Percentiles rank a stretch among this genome's conserved stretches.
Conservation (phyloP, 208 protist genomes). For the Crithidia brevicula region DNA sequence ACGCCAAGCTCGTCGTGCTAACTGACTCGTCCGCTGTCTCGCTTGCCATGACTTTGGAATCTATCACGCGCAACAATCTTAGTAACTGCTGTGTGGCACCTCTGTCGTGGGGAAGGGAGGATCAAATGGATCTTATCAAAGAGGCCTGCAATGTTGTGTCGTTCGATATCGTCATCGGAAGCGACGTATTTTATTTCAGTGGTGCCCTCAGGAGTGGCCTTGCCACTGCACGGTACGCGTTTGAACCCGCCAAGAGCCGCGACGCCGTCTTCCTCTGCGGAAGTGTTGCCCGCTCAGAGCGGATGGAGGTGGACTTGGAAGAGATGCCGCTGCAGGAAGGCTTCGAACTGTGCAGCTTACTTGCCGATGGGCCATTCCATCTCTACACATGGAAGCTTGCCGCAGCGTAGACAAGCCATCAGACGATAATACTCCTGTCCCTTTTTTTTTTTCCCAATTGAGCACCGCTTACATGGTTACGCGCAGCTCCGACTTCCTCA, state of each 20-base stretch:
- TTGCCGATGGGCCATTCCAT: constrained; percentile 29
- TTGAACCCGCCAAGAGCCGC: constrained; percentile 9
- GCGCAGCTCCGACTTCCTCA: too few species aligned
- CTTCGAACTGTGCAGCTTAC: constrained; percentile 24
- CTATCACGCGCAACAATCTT: constrained; percentile 9
- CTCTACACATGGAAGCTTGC: constrained; percentile 41
- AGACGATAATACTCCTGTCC: background rate
- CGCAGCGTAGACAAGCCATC: background rate
- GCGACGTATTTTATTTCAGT: constrained; percentile 75
- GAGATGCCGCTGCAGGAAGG: constrained; percentile 33
- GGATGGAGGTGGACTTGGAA: constrained; percentile 63
- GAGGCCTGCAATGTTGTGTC: constrained; percentile 16
- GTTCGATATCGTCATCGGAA: constrained; percentile 65
- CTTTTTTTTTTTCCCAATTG: constrained; percentile 1
- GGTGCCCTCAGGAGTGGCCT: constrained; percentile 39
- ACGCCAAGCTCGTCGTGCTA: constrained; percentile 44
- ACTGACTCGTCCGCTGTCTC: constrained; percentile 53
- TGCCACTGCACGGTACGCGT: constrained; percentile 32
- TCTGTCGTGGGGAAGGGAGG: constrained; percentile 51
- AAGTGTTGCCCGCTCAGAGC: constrained; percentile 54
- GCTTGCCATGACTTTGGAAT: constrained; percentile 44
- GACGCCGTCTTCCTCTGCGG: constrained; percentile 43
- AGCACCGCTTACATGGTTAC: too few species aligned
- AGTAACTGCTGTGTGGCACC: constrained; percentile 30
- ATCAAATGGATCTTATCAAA: constrained; percentile 29